Evolutionary conservation across 2,329 filamentous ascomycete species (phyloP).

Genomic region (Colletotrichum horii): DNA sequence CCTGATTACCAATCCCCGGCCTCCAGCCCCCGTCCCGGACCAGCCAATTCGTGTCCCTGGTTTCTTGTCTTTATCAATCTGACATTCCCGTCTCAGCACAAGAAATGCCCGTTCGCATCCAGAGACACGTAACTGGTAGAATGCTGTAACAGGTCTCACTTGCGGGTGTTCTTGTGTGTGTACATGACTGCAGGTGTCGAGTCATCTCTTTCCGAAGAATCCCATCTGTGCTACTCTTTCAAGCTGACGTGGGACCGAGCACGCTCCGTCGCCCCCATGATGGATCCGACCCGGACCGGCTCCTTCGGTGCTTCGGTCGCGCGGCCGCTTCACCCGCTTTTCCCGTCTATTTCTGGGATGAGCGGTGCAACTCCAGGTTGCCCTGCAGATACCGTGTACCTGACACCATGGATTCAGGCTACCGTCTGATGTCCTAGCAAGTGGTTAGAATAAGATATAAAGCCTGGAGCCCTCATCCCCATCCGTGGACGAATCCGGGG

Average conservation of each 20-base stretch:
- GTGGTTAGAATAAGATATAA: background rate
- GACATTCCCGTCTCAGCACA: background rate
- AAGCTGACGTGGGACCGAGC: background rate
- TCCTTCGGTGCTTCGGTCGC: background rate
- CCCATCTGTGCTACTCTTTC: background rate
- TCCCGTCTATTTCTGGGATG: background rate
- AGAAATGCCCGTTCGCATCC: background rate
- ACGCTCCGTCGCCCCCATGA: background rate
- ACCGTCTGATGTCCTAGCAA: rapidly evolving
- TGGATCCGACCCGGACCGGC: background rate
- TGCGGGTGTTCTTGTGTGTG: background rate
- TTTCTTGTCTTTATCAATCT: background rate
- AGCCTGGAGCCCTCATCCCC: background rate
- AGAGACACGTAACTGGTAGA: background rate
- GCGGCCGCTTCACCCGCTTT: background rate
- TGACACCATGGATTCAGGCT: background rate
- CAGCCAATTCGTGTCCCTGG: background rate
- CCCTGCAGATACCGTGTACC: background rate
- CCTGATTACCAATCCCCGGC: background rate
- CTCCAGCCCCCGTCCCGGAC: background rate
- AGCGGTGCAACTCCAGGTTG: background rate
- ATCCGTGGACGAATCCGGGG: background rate
- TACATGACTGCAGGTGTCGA: background rate
- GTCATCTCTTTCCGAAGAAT: background rate
- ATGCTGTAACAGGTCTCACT: background rate